Evolutionary conservation across 2,329 filamentous ascomycete genomes (phyloP), one percentile per base, ranked within the genome.

Genomic region (Aspergillus spinulosporus): DNA sequence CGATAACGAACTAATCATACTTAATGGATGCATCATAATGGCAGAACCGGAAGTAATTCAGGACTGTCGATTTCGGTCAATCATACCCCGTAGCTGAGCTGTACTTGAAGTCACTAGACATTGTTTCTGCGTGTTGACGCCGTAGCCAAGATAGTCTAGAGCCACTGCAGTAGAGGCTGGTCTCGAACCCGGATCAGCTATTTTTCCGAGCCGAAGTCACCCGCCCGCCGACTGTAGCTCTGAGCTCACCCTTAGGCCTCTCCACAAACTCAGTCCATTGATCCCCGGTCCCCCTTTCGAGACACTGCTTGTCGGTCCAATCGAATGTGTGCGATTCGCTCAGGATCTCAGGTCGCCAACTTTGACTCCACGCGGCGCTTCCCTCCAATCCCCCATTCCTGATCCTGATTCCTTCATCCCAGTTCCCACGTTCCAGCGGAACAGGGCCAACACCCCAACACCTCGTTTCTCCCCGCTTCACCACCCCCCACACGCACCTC

Each of bases 381-480:
- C 21, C 21, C 21, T 21, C 21, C 21, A 21, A 21, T 21, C 21
- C 21, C 21, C 21, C 15, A 21, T 21, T 43, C 21, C 21, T 21
- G 21, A 14, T 28, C 28, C 42, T 44, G 21, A 8, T 44, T 12
- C 8, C 9, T 44, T 21, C 34, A 14, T 37, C 15, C 46, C 32
- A 36, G 14, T 32, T 43, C 40, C 37, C 34, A 31, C 39, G 37
- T 36, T 28, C 26, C 42, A 44, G 21, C 26, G 9, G 21, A 21
- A 21, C 21, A 21, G 21, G 21, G 21, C 21, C 21, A 21, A 21
- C 21, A 21, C 11, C 48, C 48, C 15, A 29, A 15, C 39, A 52
- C 39, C 44, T 49, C 44, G 44, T 49, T 54, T 44, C 52, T 21
- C 21, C 52, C 52, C 44, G 44, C 52, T 42, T 49, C 52, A 39